Base-by-base conservation (phyloP, 371 early-diverging fungal genomes). In the Haplosporangium sp. region DNA sequence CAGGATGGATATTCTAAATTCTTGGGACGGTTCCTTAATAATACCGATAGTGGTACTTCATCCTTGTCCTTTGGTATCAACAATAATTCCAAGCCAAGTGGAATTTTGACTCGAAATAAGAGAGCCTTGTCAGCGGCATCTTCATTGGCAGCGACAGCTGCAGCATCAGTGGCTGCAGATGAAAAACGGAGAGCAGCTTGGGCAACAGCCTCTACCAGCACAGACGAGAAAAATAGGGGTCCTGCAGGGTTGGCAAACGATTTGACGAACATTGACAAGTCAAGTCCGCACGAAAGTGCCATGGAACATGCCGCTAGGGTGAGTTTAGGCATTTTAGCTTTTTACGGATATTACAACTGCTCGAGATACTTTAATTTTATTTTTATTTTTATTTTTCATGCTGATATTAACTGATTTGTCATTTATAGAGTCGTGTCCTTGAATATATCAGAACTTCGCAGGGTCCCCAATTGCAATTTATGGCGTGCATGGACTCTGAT, bases 1-100 rank as follows among this genome's bases (percentile, higher is more conserved):
- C 77, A 77, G 53, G 77, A 77, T 39, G 77, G 77, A n/a, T 77
- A 77, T 44, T 77, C 77, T 2, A 77, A 72, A 42, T 77, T 77
- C 66, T 66, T 72, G 39, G 70, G 70, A 1, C 69, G 77, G 9
- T 66, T 77, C 56, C 47, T 72, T 37, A 67, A 67, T 19, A 64
- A 67, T 17, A 48, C 71, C 1, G 76, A 67, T 52, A 19, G 19
- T 57, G 60, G 65, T 10, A 8, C 34, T 10, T 39, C 37, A 19
- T 50, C 50, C 19, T 5, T 50, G 17, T 13, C 70, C 3, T 55
- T 50, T 56, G 63, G 67, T 15, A 35, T 27, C 15, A 50, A 35
- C 13, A 39, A 40, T 47, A 34, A 57, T 10, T 63, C 47, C 15
- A 45, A 13, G 11, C 5, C 19, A 52, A 9, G 8, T 6, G 38